Evolutionary conservation across 768 basidiomycete genomes (phyloP), one percentile per base, ranked within the genome.

Genomic region (Leucocoprinus birnbaumii): DNA sequence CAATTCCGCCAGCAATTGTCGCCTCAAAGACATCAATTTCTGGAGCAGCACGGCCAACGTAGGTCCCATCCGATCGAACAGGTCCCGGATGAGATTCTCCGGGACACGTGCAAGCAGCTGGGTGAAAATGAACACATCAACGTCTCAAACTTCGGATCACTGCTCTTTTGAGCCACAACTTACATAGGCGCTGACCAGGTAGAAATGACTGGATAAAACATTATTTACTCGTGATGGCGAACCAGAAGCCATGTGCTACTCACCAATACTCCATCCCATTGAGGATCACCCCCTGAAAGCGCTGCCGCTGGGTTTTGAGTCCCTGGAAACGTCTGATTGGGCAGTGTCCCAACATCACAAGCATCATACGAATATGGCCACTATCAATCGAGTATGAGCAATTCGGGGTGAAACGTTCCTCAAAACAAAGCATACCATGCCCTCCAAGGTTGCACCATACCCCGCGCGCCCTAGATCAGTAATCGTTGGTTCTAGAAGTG

Each of bases 341-440:
- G 73, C 2, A 89, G 69, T 0, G 91, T 94, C 1, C 92, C 92
- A 6, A 91, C 80, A 63, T 94, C 92, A 64, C 92, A 93, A 2
- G 82, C 67, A 53, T 88, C 84, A 62, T 88, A 88, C 4, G 78
- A 77, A 64, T 86, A 88, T 7, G 87, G 87, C 86, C 86, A 88
- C 83, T 63, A 59, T 22, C 55, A 21, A 50, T 14, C 34, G 25
- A 25, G 44, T 31, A 31, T 31, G 52, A 35, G 25, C 13, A 35
- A 27, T 2, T 1, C 3, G 10, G 19, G 5, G n/a, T 26, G 14
- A 11, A 3, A 6, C 21, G 6, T 4, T 14, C 9, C n/a, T 22
- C 9, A 41, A 43, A 47, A 21, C 11, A 42, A 3, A n/a, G 63
- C 79, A 16, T 67, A 87, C 87, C 79, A 82, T 69, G 49, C 85